Evolutionary conservation across 805 yeast species (phyloP).

Genomic region (Hanseniaspora taiwanica): DNA sequence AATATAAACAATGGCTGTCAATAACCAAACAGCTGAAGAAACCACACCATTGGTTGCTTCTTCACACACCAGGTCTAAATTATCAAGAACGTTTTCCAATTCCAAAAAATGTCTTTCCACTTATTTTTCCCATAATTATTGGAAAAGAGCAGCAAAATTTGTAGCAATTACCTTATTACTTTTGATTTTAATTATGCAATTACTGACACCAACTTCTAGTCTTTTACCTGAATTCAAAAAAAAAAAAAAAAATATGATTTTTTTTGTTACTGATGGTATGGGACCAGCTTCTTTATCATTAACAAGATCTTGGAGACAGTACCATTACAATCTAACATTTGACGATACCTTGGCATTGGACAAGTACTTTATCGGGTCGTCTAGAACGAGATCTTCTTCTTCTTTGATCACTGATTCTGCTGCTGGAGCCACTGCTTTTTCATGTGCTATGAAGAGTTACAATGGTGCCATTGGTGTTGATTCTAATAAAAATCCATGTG

Average conservation of each 20-base stretch:
- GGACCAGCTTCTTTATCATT: slow-evolving; percentile 79
- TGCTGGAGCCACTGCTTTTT: slow-evolving; percentile 92
- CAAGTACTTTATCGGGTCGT: slow-evolving; percentile 61
- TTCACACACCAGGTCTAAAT: too few relatives aligned
- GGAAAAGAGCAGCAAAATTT: slow-evolving; percentile 1
- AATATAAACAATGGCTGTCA: not conserved
- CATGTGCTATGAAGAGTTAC: slow-evolving; percentile 72
- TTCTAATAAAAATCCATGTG: slow-evolving; percentile 60
- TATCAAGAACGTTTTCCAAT: too few relatives aligned
- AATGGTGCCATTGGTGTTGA: slow-evolving; percentile 89
- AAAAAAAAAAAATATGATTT: slow-evolving; percentile 59
- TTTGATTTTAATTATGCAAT: slow-evolving; percentile 1
- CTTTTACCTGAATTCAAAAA: not conserved
- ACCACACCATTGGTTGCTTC: not conserved
- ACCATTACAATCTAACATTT: slow-evolving; percentile 27
- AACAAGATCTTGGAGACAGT: slow-evolving; percentile 64
- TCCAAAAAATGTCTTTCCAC: too few relatives aligned
- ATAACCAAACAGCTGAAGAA: too few relatives aligned
- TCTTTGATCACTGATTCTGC: slow-evolving; percentile 88
- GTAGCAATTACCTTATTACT: not conserved
- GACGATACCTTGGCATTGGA: slow-evolving; percentile 53
- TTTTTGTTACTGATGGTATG: slow-evolving; percentile 92
- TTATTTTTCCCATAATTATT: slow-evolving; percentile 1
- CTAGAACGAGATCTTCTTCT: slow-evolving; percentile 67
- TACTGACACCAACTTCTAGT: slow-evolving; percentile 1